phyloP scores from a whole-genome alignment of 2,329 filamentous ascomycete genomes.

The Fusarium haematococcum region DNA sequence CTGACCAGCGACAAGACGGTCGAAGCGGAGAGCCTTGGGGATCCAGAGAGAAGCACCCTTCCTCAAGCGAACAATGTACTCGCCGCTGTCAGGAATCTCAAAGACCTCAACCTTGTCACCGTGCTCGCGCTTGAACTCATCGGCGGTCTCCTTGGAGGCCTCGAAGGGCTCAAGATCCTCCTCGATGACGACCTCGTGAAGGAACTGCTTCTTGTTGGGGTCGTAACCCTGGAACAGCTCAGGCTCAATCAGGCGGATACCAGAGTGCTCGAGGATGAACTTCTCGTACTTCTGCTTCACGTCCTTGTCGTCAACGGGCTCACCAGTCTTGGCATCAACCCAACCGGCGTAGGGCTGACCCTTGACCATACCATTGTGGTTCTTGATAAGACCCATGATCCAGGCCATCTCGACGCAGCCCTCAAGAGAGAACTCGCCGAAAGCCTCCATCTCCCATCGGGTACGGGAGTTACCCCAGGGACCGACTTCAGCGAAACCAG shows the following conservation, averaged over 20 bases:
- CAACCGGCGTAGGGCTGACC: constrained; percentile 96
- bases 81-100: constrained; percentile 91
- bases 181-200: constrained; percentile 97
- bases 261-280: constrained; percentile 93
- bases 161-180: constrained; percentile 98
- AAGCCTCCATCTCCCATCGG: constrained; percentile 99
- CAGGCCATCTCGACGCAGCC: constrained; percentile 99
- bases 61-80: constrained; percentile 93
- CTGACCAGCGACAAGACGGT: constrained; percentile 96
- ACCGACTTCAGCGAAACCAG: constrained; percentile 94
- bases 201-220: constrained; percentile 97
- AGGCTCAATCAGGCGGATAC: constrained; percentile 97
- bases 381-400: constrained; percentile 99
- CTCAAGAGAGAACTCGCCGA: constrained; percentile 96
- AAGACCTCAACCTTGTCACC: constrained; percentile 98
- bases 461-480: constrained; percentile 99
- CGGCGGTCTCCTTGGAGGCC: constrained; percentile 94
- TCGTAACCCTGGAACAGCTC: constrained; percentile 98
- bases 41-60: constrained; percentile 96
- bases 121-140: constrained; percentile 97
- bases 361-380: constrained; percentile 96
- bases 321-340: constrained; percentile 94
- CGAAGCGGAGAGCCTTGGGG: constrained; percentile 96
- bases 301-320: constrained; percentile 98
- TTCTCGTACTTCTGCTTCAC: constrained; percentile 98